phyloP scores from a whole-genome alignment of 371 early-diverging fungal species.

The Lichtheimia ramosa region DNA sequence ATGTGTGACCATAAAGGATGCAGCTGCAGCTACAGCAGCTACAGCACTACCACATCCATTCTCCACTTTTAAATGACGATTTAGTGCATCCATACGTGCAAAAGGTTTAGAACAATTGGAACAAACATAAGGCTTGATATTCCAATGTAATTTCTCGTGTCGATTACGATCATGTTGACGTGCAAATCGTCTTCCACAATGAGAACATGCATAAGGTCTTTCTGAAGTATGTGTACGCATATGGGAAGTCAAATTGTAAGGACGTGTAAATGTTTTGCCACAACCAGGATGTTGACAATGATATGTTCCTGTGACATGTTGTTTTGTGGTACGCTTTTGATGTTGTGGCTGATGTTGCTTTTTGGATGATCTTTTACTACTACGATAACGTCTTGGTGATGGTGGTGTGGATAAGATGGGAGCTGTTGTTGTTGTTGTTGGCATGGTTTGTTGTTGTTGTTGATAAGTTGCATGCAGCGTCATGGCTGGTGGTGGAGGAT shows the following conservation, averaged over 20 bases:
- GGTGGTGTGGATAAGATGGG: too few relatives aligned
- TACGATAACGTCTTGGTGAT: too few relatives aligned
- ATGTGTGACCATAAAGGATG: not conserved
- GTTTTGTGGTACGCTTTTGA: not conserved
- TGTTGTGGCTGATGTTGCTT: not conserved
- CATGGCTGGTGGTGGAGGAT: not conserved
- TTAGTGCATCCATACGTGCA: constrained; percentile 69
- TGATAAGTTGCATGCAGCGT: not conserved
- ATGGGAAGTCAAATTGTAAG: constrained; percentile 70
- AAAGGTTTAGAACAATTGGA: constrained; percentile 51
- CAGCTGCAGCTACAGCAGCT: constrained; percentile 8
- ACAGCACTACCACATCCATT: constrained; percentile 42
- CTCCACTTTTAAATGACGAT: constrained; percentile 67
- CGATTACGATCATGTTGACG: constrained; percentile 61
- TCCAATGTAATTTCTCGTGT: constrained; percentile 57
- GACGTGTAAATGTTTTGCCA: constrained; percentile 62
- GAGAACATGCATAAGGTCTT: constrained; percentile 35
- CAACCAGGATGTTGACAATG: constrained; percentile 50
- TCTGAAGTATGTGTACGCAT: constrained; percentile 61
- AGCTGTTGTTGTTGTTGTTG: not conserved
- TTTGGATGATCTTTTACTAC: not conserved
- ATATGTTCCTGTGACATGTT: not conserved
- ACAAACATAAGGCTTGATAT: constrained; percentile 56
- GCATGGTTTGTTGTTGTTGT: not conserved
- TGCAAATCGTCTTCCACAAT: constrained; percentile 51